phyloP scores from a whole-genome alignment of 139 green algal species.

The Gonium pectorale region DNA sequence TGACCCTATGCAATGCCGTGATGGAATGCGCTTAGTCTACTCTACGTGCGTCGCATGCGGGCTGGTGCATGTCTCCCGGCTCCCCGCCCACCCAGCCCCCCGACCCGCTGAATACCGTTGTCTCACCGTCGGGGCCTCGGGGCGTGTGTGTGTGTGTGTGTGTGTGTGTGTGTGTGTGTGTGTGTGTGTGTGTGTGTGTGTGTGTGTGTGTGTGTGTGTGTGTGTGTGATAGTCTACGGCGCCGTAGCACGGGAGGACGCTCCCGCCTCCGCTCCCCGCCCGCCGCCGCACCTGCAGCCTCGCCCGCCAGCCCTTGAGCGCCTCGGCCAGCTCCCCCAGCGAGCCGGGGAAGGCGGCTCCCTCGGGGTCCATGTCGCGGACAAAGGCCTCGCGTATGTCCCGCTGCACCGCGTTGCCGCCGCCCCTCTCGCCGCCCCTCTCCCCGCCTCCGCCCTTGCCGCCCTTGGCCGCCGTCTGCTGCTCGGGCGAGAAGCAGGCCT shows the following conservation, averaged over 20 bases:
- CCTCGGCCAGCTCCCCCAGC: conserved; percentile 86
- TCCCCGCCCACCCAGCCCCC: not conserved
- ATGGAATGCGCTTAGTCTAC: not conserved
- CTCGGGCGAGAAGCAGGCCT: conserved; percentile 74
- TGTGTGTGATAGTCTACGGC: too few relatives aligned
- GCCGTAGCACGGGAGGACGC: too few relatives aligned
- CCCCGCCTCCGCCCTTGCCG: not conserved
- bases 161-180: too few relatives aligned
- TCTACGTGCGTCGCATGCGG: not conserved
- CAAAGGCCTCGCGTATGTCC: conserved; percentile 84
- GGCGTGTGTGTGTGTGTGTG: too few relatives aligned
- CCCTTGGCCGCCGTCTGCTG: conserved; percentile 1
- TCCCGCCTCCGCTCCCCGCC: not conserved
- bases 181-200: too few relatives aligned
- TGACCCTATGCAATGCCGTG: not conserved
- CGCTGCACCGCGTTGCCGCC: conserved; percentile 6
- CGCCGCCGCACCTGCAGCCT: conserved; percentile 66
- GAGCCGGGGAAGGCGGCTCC: conserved; percentile 78
- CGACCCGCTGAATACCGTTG: too few relatives aligned
- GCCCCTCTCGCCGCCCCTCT: not conserved
- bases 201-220: too few relatives aligned
- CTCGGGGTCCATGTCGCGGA: conserved; percentile 90
- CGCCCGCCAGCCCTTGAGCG: conserved; percentile 90
- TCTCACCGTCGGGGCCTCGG: too few relatives aligned
- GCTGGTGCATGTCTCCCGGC: not conserved